Base-by-base conservation (phyloP, 2,329 filamentous ascomycete species). In the Colletotrichum lini region DNA sequence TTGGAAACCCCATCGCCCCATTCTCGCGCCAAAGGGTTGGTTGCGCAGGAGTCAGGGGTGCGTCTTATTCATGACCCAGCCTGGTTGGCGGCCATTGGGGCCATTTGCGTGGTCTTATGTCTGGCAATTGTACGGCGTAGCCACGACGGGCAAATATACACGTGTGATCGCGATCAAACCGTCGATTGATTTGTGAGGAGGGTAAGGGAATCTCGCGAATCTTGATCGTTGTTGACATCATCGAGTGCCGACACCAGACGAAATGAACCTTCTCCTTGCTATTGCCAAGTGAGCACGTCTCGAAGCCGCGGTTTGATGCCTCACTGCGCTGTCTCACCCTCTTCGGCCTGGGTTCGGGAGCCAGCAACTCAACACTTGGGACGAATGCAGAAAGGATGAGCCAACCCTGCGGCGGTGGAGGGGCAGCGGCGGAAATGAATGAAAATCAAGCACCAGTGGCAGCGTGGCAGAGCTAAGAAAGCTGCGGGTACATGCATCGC, bases 311-410 rank as follows among this genome's bases (percentile, higher is more conserved):
- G 21, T 56, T 40, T 13, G 62, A 50, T 47, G n/a, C 26, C 42
- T 44, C 49, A 49, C 47, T 50, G 45, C 47, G 59, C 63, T 67
- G 62, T 67, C 67, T 54, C 67, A 42, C 15, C 42, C 42, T 60
- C 67, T 61, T 70, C 26, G 62, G 54, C 42, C 40, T 26, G 26
- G 38, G 57, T 58, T 67, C 18, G 44, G 13, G 44, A 30, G 50
- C 49, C 21, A 57, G 30, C 21, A 50, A 52, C 44, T 23, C 10
- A 18, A 21, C 8, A 38, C 7, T 56, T 57, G 64, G 30, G 59
- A 58, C 52, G 44, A 68, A 60, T 47, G 62, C 35, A 53, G 23
- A 53, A 59, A 65, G 57, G 53, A 58, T 40, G 45, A 42, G 53
- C 18, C n/a, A 42, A 59, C 47, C 67, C 44, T 26, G 49, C 44